These are phyloP conservation scores for Yarrowia porcina DNA, from an alignment of 805 yeast genomes.

Conservation along the genomic window DNA sequence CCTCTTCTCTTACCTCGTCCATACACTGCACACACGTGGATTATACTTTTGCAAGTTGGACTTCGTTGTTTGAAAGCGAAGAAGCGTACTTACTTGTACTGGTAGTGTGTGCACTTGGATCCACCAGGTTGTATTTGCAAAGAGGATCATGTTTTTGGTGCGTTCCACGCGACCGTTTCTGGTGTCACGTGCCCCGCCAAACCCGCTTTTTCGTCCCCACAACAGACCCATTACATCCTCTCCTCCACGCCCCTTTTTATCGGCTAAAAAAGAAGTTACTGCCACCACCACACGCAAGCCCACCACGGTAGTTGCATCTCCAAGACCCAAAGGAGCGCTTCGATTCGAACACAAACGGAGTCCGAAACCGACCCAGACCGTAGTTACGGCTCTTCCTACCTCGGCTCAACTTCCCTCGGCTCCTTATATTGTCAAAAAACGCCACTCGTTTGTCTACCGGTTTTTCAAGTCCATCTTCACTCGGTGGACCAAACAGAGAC, in stretches of 20 bases:
- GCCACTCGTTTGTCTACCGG: conserved; percentile 21
- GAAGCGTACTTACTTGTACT: background rate
- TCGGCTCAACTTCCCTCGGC: background rate
- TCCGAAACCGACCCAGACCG: background rate
- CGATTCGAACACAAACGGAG: conserved; percentile 4
- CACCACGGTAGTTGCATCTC: conserved; percentile 1
- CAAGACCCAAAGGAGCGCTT: conserved; percentile 3
- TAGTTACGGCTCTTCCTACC: background rate
- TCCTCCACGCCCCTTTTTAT: background rate
- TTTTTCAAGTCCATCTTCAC: conserved; percentile 22
- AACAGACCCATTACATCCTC: background rate
- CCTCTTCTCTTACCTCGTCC: background rate
- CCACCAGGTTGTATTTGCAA: background rate
- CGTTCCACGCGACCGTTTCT: background rate
- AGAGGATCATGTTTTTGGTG: background rate
- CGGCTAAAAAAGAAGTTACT: conserved; percentile 22
- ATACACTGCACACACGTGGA: background rate
- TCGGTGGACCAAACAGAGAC: conserved; percentile 8
- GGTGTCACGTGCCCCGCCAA: background rate
- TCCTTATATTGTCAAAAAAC: conserved; percentile 6
- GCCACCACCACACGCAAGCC: conserved; percentile 25
- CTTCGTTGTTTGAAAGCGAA: background rate
- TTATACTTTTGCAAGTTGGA: background rate
- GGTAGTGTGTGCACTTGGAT: background rate
- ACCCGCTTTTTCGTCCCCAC: background rate